Conservation (phyloP, 371 early-diverging fungal genomes). For the Batrachochytrium dendrobatidis region DNA sequence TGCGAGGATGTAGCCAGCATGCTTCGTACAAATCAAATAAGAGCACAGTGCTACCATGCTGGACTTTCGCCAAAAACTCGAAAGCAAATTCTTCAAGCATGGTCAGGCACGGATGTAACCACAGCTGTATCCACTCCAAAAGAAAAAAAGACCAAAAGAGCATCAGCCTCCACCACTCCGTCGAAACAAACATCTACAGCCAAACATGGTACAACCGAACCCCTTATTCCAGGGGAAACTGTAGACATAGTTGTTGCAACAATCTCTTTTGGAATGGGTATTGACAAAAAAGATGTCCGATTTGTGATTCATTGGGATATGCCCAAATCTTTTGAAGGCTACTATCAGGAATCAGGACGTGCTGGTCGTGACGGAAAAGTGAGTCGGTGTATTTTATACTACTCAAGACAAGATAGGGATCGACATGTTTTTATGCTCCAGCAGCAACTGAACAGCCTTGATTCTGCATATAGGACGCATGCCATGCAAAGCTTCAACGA, state of each 20-base stretch:
- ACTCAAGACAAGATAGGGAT: slow-evolving; percentile 44
- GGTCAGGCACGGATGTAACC: slow-evolving; percentile 20
- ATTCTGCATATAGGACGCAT: neutral
- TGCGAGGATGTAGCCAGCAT: slow-evolving; percentile 31
- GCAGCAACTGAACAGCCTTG: neutral
- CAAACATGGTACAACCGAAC: neutral
- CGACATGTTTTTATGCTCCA: slow-evolving; percentile 22
- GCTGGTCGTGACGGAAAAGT: slow-evolving; percentile 59
- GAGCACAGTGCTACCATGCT: slow-evolving; percentile 37
- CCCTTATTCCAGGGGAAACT: neutral
- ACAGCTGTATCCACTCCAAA: neutral
- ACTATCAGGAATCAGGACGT: slow-evolving; percentile 61
- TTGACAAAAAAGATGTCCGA: slow-evolving; percentile 58
- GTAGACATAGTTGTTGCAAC: slow-evolving; percentile 51
- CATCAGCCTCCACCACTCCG: neutral
- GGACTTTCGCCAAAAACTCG: slow-evolving; percentile 24
- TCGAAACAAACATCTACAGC: neutral
- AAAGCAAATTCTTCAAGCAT: slow-evolving; percentile 19
- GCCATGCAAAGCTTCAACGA: slow-evolving; percentile 23
- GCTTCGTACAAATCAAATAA: slow-evolving; percentile 20
- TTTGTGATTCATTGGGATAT: slow-evolving; percentile 62
- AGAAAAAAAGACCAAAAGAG: no score
- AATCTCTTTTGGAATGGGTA: slow-evolving; percentile 64
- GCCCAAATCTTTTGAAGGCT: slow-evolving; percentile 59
- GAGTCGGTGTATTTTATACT: slow-evolving; percentile 52